phyloP scores from a whole-genome alignment of 495 filamentous ascomycete species.

The Lasiosphaeria miniovina region DNA sequence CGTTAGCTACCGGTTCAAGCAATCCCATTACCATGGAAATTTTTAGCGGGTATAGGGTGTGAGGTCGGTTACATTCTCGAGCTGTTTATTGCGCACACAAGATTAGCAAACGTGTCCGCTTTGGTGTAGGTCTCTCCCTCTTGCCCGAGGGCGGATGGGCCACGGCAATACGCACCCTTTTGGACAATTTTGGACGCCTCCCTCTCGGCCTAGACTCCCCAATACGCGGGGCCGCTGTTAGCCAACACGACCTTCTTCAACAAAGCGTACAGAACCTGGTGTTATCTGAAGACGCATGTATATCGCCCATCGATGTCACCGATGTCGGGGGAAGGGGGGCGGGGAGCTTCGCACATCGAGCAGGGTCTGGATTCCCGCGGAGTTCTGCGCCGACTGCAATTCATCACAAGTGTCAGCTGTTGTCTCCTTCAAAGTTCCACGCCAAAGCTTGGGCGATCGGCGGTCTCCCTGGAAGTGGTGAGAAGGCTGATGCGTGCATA shows the following conservation, averaged over 20 bases:
- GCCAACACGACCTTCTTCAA: background rate
- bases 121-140: too few species aligned
- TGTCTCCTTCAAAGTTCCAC: background rate
- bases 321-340: background rate
- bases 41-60: background rate
- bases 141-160: too few species aligned
- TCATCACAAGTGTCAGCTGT: constrained; percentile 6
- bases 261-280: background rate
- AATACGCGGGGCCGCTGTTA: background rate
- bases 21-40: background rate
- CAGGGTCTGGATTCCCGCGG: constrained; percentile 93
- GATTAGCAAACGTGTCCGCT: too few species aligned
- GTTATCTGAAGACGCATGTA: background rate
- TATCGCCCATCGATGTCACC: background rate
- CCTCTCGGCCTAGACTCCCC: constrained; percentile 73
- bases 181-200: constrained; percentile 99
- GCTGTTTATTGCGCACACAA: constrained; percentile 13
- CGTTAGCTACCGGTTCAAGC: background rate
- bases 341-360: constrained; percentile 73
- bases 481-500: background rate
- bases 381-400: constrained; percentile 91
- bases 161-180: constrained; percentile 57
- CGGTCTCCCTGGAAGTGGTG: background rate
- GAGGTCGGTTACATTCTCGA: constrained; percentile 41
- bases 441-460: background rate